A percentile compares a stretch with the other conserved stretches of the same genome.
phyloP scores from a whole-genome alignment of 352 stramenopile species.

The Globisporangium cederbergense region DNA sequence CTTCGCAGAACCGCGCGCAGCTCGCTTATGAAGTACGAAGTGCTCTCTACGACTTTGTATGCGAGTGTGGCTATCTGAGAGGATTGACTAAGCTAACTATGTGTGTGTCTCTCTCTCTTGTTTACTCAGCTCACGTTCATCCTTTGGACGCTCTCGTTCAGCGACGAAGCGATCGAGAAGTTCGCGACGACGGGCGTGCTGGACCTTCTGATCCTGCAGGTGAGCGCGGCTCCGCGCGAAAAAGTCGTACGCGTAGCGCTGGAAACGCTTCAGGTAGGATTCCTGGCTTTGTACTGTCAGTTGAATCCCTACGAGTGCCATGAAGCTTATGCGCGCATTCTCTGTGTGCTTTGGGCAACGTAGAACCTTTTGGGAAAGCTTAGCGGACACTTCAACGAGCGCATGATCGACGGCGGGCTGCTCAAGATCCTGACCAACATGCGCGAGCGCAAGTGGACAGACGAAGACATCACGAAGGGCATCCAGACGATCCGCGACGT shows the following conservation, averaged over 20 bases:
- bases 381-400: conserved; percentile 83
- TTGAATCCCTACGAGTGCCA: background rate
- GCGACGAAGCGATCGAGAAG: conserved; percentile 74
- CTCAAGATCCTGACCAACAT: conserved; percentile 95
- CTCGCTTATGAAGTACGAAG: conserved; percentile 89
- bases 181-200: conserved; percentile 67
- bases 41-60: background rate
- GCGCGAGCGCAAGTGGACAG: conserved; percentile 92
- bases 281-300: background rate
- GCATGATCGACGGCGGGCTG: conserved; percentile 96
- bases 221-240: conserved; percentile 92
- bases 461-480: conserved; percentile 92
- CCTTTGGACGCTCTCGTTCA: conserved; percentile 96
- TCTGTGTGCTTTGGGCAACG: background rate
- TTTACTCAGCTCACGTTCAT: conserved; percentile 90
- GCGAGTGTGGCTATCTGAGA: background rate
- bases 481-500: conserved; percentile 78
- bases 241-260: conserved; percentile 97
- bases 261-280: conserved; percentile 82
- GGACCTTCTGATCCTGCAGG: conserved; percentile 72
- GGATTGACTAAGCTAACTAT: background rate
- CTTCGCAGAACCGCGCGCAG: conserved; percentile 87
- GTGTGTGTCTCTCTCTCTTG: background rate
- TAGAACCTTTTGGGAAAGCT: conserved; percentile 81
- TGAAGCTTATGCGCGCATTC: background rate